Percentiles rank a stretch among this genome's conserved stretches.
These are phyloP conservation scores for Gardenia jasminoides DNA, from an alignment of 257 asterid genomes.

Conservation along the genomic window DNA sequence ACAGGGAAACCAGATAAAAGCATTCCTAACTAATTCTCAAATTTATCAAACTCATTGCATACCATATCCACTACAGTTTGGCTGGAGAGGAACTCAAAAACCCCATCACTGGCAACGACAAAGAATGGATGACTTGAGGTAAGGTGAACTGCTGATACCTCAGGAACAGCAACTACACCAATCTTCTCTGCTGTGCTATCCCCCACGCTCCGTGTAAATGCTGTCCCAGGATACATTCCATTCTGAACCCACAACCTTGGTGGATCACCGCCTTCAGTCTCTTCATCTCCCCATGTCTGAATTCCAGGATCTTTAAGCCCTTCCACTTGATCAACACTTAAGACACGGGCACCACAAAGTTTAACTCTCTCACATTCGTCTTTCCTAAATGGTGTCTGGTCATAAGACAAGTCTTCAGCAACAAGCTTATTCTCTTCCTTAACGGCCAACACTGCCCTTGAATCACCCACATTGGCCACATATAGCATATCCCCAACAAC, in stretches of 20 bases:
- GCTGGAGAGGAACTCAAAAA: slow-evolving; percentile 83
- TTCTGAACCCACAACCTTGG: slow-evolving; percentile 94
- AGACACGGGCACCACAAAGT: slow-evolving; percentile 86
- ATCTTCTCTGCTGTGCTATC: slow-evolving; percentile 83
- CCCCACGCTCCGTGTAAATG: slow-evolving; percentile 90
- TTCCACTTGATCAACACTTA: slow-evolving; percentile 93
- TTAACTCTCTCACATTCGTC: slow-evolving; percentile 95
- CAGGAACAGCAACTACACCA: slow-evolving; percentile 83
- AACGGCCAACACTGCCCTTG: slow-evolving; percentile 80
- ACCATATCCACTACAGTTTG: slow-evolving; percentile 93
- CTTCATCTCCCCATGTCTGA: slow-evolving; percentile 95
- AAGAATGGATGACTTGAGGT: slow-evolving; percentile 66
- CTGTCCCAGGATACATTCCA: slow-evolving; percentile 95
- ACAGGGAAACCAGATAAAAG: neutral
- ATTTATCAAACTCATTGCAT: slow-evolving; percentile 18
- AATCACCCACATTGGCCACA: slow-evolving; percentile 94
- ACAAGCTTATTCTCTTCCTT: slow-evolving; percentile 63
- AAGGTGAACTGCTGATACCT: slow-evolving; percentile 64
- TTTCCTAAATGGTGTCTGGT: slow-evolving; percentile 89
- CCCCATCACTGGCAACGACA: slow-evolving; percentile 89
- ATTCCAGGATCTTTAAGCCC: slow-evolving; percentile 84
- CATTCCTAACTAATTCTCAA: neutral
- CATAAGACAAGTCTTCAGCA: slow-evolving; percentile 76
- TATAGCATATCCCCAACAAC: slow-evolving; percentile 68
- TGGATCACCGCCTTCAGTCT: slow-evolving; percentile 89